Percentiles rank a stretch among this genome's conserved stretches.
These are phyloP conservation scores for Clonostachys solani DNA, from an alignment of 2,329 filamentous ascomycete species.

Conservation along the genomic window DNA sequence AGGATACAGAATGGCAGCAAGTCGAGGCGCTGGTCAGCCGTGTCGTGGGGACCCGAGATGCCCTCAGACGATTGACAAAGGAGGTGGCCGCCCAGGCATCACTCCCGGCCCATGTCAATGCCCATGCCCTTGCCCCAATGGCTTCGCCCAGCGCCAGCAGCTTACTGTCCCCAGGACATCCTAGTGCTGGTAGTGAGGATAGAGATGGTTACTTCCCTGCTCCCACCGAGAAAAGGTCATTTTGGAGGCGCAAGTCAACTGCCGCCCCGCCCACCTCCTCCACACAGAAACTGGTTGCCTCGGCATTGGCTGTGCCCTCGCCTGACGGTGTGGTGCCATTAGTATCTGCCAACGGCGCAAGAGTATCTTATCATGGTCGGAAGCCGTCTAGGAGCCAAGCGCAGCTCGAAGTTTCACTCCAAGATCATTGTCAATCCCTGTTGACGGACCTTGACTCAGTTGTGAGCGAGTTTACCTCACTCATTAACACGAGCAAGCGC, in stretches of 20 bases:
- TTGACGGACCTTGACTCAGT: conserved; percentile 81
- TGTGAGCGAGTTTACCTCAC: conserved; percentile 72
- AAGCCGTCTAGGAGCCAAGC: conserved; percentile 12
- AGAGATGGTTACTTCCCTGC: conserved; percentile 50
- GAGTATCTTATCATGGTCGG: conserved; percentile 25
- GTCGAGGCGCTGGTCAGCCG: conserved; percentile 83
- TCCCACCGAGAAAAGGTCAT: conserved; percentile 60
- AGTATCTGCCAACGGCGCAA: conserved; percentile 21
- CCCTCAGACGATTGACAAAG: conserved; percentile 78
- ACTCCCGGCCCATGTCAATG: background rate
- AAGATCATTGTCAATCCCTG: conserved; percentile 81
- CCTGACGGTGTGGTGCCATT: conserved; percentile 27
- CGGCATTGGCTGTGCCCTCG: conserved; percentile 35
- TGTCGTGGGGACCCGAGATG: conserved; percentile 83
- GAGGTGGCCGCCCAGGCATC: conserved; percentile 60
- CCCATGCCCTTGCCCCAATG: background rate
- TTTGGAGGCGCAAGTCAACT: conserved; percentile 90
- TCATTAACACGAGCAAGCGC: conserved; percentile 77
- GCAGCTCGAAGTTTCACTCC: conserved; percentile 52
- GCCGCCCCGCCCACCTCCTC: conserved; percentile 35
- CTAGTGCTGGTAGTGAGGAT: conserved; percentile 42
- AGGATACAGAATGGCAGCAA: conserved; percentile 82
- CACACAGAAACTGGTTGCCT: conserved; percentile 29
- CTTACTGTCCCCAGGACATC: conserved; percentile 34
- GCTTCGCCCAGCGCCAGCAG: conserved; percentile 4